Evolutionary conservation across 1,139 yeast species (phyloP).

Genomic region (Diutina pseudorugosa): DNA sequence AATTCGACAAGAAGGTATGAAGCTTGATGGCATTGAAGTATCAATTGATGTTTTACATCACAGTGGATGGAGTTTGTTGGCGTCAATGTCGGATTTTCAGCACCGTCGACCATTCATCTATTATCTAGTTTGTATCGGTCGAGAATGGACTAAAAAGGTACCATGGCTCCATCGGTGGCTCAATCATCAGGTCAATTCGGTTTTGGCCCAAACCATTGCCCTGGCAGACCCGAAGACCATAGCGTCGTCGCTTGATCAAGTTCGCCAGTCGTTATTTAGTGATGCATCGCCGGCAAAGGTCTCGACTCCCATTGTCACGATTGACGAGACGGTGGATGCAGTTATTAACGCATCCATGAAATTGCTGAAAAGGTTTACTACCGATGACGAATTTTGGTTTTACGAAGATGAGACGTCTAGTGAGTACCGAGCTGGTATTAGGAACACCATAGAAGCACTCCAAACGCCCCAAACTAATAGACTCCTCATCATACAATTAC

Average conservation of each 20-base stretch:
- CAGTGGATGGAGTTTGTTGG: background rate
- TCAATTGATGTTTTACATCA: background rate
- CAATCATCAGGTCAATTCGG: background rate
- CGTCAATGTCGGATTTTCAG: background rate
- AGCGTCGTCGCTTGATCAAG: background rate
- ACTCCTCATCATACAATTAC: background rate
- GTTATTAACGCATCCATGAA: background rate
- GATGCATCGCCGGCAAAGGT: background rate
- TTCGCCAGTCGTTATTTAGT: background rate
- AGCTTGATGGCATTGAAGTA: slow-evolving; percentile 5
- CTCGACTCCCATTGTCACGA: background rate
- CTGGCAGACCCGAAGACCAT: background rate
- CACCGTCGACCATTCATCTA: background rate
- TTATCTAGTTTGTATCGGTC: background rate
- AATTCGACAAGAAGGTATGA: slow-evolving; percentile 5
- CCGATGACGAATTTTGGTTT: background rate
- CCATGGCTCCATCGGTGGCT: background rate
- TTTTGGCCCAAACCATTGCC: background rate
- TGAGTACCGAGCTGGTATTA: background rate
- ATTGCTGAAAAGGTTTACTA: background rate
- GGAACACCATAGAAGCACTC: background rate
- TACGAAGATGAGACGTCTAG: background rate
- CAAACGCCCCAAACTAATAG: background rate
- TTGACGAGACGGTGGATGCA: background rate
- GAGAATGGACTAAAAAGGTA: background rate